phyloP scores from a whole-genome alignment of 129 eudicot genomes.

The Tagetes patula region DNA sequence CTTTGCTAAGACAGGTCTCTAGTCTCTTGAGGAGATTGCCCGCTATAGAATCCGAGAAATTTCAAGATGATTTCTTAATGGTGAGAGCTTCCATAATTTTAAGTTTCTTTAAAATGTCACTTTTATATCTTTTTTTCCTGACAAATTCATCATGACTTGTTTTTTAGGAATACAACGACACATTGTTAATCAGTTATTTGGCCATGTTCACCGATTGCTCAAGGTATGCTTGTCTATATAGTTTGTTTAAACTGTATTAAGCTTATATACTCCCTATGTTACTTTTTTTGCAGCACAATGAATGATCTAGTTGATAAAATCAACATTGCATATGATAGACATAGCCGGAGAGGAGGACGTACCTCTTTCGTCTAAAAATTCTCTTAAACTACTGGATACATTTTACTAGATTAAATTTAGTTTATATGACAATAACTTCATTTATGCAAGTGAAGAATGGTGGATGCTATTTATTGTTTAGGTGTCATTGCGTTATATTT shows the following conservation, averaged over 20 bases:
- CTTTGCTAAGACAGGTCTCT: constrained; percentile 91
- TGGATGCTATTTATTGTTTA: background rate
- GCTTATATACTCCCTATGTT: background rate
- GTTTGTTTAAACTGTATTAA: background rate
- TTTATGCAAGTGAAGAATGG: constrained; percentile 17
- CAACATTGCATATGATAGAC: constrained; percentile 84
- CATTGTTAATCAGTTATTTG: constrained; percentile 74
- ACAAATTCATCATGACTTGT: constrained; percentile 20
- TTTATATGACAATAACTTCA: constrained; percentile 8
- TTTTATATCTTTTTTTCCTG: background rate
- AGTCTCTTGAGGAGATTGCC: constrained; percentile 98
- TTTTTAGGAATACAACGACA: constrained; percentile 89
- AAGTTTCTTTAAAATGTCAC: background rate
- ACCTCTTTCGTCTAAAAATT: constrained; percentile 59
- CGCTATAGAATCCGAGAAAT: constrained; percentile 81
- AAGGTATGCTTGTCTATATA: constrained; percentile 48
- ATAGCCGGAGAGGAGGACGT: constrained; percentile 88
- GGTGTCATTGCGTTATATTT: constrained; percentile 4
- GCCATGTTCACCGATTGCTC: constrained; percentile 97
- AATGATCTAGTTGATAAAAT: constrained; percentile 91
- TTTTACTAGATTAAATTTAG: constrained; percentile 22
- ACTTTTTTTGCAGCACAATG: constrained; percentile 66
- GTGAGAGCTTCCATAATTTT: constrained; percentile 44
- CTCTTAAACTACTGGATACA: background rate
- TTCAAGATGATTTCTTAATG: constrained; percentile 95